phyloP scores from a whole-genome alignment of 768 basidiomycete genomes.

The Xanthoconium purpureum region DNA sequence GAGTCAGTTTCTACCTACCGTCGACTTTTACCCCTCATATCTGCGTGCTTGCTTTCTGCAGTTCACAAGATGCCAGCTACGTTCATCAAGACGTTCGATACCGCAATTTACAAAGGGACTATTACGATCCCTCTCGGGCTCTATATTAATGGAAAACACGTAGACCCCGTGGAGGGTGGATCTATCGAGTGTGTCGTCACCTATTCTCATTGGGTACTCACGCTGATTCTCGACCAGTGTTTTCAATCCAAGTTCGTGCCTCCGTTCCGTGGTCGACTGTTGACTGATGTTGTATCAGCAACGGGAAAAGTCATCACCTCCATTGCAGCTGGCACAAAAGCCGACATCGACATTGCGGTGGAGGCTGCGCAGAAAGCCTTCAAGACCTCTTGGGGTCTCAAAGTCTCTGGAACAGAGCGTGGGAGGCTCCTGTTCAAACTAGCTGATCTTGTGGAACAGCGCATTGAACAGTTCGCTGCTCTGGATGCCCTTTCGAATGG shows the following conservation, averaged over 20 bases:
- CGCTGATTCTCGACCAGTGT: slow-evolving; percentile 38
- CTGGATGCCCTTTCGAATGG: slow-evolving; percentile 7
- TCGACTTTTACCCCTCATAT: neutral
- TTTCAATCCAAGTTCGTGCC: slow-evolving; percentile 47
- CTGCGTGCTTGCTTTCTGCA: neutral
- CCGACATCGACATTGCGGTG: slow-evolving; percentile 6
- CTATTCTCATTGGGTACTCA: neutral
- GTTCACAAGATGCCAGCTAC: slow-evolving; percentile 34
- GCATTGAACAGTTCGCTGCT: slow-evolving; percentile 7
- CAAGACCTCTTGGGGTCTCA: slow-evolving; percentile 9
- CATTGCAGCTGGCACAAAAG: slow-evolving; percentile 5
- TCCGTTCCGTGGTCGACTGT: neutral
- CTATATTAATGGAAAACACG: slow-evolving; percentile 57
- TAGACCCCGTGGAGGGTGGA: slow-evolving; percentile 49
- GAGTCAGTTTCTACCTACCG: neutral
- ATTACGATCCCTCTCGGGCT: slow-evolving; percentile 57
- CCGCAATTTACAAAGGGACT: slow-evolving; percentile 54
- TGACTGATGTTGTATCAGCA: slow-evolving; percentile 22
- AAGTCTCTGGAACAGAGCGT: slow-evolving; percentile 1
- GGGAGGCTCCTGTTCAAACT: slow-evolving; percentile 7
- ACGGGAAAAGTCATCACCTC: slow-evolving; percentile 11
- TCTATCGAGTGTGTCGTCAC: slow-evolving; percentile 56
- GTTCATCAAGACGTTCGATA: slow-evolving; percentile 50
- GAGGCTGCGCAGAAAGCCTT: slow-evolving; percentile 4
- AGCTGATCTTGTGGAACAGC: slow-evolving; percentile 8